Conservation (phyloP, 139 green algal genomes). For the Chlamydomonas applanata region DNA sequence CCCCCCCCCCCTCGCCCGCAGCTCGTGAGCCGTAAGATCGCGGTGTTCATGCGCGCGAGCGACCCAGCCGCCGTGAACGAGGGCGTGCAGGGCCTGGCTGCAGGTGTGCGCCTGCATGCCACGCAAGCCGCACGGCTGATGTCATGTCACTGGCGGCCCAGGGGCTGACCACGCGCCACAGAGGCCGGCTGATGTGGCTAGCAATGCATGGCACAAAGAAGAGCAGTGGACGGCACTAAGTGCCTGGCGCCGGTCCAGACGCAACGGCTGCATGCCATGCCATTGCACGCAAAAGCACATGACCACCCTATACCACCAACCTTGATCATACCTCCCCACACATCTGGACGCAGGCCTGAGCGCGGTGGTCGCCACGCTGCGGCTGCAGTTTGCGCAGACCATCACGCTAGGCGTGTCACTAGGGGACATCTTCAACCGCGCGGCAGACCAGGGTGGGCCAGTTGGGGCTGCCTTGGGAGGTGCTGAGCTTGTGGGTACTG, state of each 20-base stretch:
- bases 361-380: slow-evolving; percentile 15
- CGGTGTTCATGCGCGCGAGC: not conserved
- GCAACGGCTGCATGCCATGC: too few relatives aligned
- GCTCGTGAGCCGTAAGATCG: slow-evolving; percentile 7
- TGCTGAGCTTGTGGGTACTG: not conserved
- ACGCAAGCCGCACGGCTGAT: not conserved
- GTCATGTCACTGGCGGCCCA: not conserved
- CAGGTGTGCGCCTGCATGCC: not conserved
- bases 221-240: too few relatives aligned
- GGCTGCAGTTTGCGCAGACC: slow-evolving; percentile 26
- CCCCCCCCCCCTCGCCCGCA: not conserved
- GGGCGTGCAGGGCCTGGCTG: not conserved
- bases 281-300: too few relatives aligned
- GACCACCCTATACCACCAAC: too few relatives aligned
- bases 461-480: too few relatives aligned
- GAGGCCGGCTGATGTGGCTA: too few relatives aligned
- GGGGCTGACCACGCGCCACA: too few relatives aligned
- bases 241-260: too few relatives aligned
- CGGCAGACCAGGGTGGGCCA: slow-evolving; percentile 15
- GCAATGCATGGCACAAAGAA: too few relatives aligned
- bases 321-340: too few relatives aligned
- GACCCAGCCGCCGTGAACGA: not conserved
- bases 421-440: slow-evolving; percentile 18
- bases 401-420: slow-evolving; percentile 22
- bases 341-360: slow-evolving; percentile 1